Conservation (phyloP, 106 monocot genomes). For the Dendrobium catenatum region DNA sequence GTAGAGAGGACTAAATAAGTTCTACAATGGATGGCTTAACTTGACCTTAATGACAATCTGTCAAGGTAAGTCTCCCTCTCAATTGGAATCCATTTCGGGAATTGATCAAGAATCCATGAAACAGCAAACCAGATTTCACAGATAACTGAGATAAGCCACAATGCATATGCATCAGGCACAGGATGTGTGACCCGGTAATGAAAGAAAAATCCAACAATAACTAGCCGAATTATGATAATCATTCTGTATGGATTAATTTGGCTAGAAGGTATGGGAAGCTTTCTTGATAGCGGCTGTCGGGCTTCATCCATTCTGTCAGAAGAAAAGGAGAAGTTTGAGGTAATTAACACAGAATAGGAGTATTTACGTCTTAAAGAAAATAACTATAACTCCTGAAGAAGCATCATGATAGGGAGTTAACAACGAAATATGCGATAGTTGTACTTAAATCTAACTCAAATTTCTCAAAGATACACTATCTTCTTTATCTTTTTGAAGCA, state of each 20-base stretch:
- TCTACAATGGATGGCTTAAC: neutral
- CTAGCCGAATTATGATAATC: constrained; percentile 34
- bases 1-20: neutral
- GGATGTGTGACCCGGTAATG: constrained; percentile 43
- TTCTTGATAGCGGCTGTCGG: constrained; percentile 38
- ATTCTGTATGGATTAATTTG: constrained; percentile 44
- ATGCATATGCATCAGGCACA: constrained; percentile 28
- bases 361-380: neutral
- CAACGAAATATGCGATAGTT: too few relatives aligned
- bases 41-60: constrained; percentile 37
- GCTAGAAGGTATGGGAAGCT: constrained; percentile 35
- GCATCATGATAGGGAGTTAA: too few relatives aligned
- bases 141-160: constrained; percentile 44
- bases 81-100: constrained; percentile 44
- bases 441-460: too few relatives aligned
- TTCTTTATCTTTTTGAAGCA: too few relatives aligned
- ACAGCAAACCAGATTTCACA: constrained; percentile 47
- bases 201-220: constrained; percentile 38
- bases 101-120: constrained; percentile 50
- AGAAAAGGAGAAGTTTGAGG: neutral
- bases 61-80: constrained; percentile 49
- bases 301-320: constrained; percentile 38
- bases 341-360: neutral
- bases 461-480: too few relatives aligned
- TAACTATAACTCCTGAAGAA: too few relatives aligned